phyloP scores from a whole-genome alignment of 140 eudicot species.

The Oenanthe javanica region DNA sequence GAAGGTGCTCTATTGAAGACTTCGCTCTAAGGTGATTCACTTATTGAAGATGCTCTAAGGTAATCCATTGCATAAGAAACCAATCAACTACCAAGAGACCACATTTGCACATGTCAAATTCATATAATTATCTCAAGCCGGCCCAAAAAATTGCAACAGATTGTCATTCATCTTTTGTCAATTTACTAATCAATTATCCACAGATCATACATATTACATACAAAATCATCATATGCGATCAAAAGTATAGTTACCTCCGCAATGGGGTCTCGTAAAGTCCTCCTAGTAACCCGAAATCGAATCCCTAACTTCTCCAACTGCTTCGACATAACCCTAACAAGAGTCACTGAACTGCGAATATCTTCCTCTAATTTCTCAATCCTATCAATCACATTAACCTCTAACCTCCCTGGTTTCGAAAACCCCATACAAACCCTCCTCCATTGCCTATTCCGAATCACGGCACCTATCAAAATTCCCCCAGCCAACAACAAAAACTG shows the following conservation, averaged over 20 bases:
- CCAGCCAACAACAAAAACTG: conserved; percentile 50
- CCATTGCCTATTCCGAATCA: conserved; percentile 74
- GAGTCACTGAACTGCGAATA: conserved; percentile 48
- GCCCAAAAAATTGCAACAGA: background rate
- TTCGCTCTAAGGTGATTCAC: too few species aligned
- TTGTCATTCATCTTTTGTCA: background rate
- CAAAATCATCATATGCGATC: background rate
- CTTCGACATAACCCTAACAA: conserved; percentile 72
- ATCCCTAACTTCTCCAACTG: conserved; percentile 92
- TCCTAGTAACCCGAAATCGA: conserved; percentile 75
- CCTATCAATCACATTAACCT: conserved; percentile 66
- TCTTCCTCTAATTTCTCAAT: conserved; percentile 89
- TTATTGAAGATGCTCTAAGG: too few species aligned
- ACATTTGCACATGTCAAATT: background rate
- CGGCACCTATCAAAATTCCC: conserved; percentile 65
- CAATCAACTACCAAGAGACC: background rate
- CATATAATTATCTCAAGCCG: background rate
- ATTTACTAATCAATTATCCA: background rate
- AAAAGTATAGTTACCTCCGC: conserved; percentile 44
- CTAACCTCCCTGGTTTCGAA: conserved; percentile 30
- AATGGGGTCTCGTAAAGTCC: conserved; percentile 78
- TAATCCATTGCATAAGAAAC: too few species aligned
- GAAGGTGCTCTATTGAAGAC: too few species aligned
- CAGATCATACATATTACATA: too few species aligned
- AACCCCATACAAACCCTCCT: conserved; percentile 51